Conservation (phyloP, 805 yeast species). For the Suhomyces kilbournensis region DNA sequence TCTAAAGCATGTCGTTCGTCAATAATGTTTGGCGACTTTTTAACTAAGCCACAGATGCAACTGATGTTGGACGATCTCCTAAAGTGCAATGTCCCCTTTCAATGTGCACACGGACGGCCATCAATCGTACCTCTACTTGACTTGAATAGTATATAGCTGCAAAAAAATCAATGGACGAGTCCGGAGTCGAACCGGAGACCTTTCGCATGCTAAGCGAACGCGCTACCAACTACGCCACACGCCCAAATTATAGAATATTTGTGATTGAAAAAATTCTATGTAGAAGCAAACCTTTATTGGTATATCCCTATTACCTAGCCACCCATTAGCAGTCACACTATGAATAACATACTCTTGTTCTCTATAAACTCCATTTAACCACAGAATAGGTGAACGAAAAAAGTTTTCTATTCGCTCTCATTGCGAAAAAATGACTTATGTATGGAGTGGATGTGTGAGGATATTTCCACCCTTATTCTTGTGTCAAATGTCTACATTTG, state of each 20-base stretch:
- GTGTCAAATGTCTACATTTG: no score
- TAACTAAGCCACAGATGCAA: conserved; percentile 44
- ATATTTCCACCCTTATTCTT: no score
- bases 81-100: conserved; percentile 59
- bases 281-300: no score
- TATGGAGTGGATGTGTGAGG: no score
- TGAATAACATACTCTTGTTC: no score
- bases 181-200: conserved; percentile 78
- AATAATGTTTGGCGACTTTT: conserved; percentile 63
- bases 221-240: conserved; percentile 84
- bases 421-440: no score
- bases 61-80: conserved; percentile 41
- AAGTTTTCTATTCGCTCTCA: no score
- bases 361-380: no score
- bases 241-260: conserved; percentile 26
- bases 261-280: no score
- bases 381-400: no score
- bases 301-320: no score
- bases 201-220: conserved; percentile 78
- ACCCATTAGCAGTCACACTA: no score
- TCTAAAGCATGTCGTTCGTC: conserved; percentile 68
- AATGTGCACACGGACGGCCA: conserved; percentile 88
- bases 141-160: conserved; percentile 9
- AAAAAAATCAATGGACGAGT: conserved; percentile 50
- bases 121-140: conserved; percentile 54